Evolutionary conservation across 805 yeast species (phyloP).

Genomic region (Lachancea quebecensis): DNA sequence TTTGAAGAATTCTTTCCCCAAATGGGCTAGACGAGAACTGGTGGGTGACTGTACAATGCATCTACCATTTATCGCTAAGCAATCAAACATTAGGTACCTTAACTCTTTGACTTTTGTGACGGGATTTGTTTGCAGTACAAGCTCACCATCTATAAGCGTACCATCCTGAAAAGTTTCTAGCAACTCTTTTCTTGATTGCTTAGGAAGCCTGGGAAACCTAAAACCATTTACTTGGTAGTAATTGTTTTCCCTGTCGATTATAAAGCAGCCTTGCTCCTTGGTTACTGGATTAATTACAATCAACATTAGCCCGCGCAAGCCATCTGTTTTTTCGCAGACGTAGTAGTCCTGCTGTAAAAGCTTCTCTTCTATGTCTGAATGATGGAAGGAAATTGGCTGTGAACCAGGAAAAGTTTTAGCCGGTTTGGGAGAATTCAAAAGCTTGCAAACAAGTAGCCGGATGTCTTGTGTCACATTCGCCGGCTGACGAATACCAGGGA

Average conservation of each 20-base stretch:
- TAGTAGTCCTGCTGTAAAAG: conserved; percentile 69
- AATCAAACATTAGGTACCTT: conserved; percentile 84
- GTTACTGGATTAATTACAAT: conserved; percentile 56
- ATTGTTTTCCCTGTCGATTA: conserved; percentile 84
- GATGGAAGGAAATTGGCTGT: conserved; percentile 88
- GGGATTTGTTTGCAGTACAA: conserved; percentile 63
- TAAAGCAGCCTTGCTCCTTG: conserved; percentile 80
- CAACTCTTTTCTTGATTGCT: conserved; percentile 27
- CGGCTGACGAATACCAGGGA: conserved; percentile 80
- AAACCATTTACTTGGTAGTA: conserved; percentile 75
- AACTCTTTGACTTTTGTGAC: conserved; percentile 52
- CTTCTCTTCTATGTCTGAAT: conserved; percentile 58
- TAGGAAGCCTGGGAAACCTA: conserved; percentile 63
- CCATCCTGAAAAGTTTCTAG: conserved; percentile 66
- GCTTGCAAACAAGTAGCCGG: conserved; percentile 57
- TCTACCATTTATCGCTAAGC: conserved; percentile 75
- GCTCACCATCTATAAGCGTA: conserved; percentile 88
- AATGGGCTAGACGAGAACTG: conserved; percentile 79
- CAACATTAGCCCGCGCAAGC: conserved; percentile 75
- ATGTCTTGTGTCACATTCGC: conserved; percentile 63
- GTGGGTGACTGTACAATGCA: conserved; percentile 62
- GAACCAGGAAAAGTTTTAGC: conserved; percentile 70
- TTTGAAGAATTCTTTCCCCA: conserved; percentile 69
- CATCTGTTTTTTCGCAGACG: conserved; percentile 96
- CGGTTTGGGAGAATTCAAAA: conserved; percentile 48